Conservation (phyloP, 75 land plant species). For the Pinus tabuliformis region DNA sequence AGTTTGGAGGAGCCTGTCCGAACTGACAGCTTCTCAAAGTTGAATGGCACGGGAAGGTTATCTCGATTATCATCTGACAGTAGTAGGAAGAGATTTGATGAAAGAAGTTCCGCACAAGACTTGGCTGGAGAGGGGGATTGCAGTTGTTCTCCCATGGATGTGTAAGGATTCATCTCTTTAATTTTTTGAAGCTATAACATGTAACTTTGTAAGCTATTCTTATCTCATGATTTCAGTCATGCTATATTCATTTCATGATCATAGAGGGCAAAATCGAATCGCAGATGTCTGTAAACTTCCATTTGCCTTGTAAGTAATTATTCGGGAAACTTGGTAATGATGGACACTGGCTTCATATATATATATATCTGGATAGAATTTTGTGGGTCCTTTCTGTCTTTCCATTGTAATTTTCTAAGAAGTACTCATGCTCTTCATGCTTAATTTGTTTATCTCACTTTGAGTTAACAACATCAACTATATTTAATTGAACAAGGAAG, state of each 20-base stretch:
- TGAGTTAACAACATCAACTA: neutral
- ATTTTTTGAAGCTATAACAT: neutral
- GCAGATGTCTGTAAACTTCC: neutral
- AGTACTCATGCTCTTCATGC: neutral
- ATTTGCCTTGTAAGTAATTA: neutral
- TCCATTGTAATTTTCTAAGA: neutral
- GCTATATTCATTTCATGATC: neutral
- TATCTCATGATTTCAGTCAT: neutral
- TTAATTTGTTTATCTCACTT: neutral
- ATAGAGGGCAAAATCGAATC: neutral
- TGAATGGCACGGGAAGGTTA: neutral
- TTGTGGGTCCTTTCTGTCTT: neutral
- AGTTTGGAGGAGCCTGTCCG: conserved; percentile 13
- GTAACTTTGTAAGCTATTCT: neutral
- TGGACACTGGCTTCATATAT: no score
- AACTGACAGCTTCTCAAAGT: conserved; percentile 1
- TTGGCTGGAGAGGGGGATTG: conserved; percentile 2
- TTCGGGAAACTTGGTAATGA: no score
- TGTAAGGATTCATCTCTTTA: neutral
- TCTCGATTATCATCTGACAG: neutral
- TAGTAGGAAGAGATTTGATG: conserved; percentile 6
- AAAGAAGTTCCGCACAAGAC: conserved; percentile 4
- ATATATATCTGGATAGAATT: neutral
- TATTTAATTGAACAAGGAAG: no score
- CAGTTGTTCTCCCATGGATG: neutral